Base-by-base conservation (phyloP, 139 green algal genomes). In the Coelastrella sp. region DNA sequence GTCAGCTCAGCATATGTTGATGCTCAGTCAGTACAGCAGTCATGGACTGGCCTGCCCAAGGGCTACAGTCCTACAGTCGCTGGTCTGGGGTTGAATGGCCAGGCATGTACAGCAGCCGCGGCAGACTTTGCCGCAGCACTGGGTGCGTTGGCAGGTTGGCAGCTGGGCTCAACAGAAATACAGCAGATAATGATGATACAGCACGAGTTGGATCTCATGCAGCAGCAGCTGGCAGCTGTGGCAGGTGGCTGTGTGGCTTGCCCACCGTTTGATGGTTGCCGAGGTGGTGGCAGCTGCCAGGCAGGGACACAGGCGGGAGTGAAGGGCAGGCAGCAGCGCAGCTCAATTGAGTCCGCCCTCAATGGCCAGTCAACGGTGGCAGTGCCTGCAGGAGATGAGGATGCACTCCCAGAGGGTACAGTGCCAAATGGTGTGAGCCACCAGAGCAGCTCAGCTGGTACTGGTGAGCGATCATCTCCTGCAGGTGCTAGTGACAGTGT, bases 161-260 rank as follows among this genome's bases (percentile, higher is more conserved):
- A 87, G 65, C 23, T 87, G 32, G 82, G 82, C 0, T 17, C 82
- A 57, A 65, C 73, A 78, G 82, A 77, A 71, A 16, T n/a, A 57
- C 82, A 87, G 82, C 82, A 87, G 82, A 61, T 87, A 5, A 14
- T 87, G 65, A 10, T 64, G 83, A 58, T 88, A 20, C 83, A 80
- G n/a, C 83, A 88, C n/a, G 83, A 88, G 68, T 47, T 88, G 17
- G 66, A 71, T 3, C 54, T 57, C 8, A 54, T 88, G 66, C 83
- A 80, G 68, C 83, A 80, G 83, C 83, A 88, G 68, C 58, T 88
- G 17, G 66, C 68, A 57, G 68, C 66, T n/a, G 16, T 80, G 0
- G n/a, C 83, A 19, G 66, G 65, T 8, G 32, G 47, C 65, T 54
- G 64, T 47, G 7, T 78, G 32, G 13, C 32, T 32, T 61, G 32